Evolutionary conservation across 345 rosid genomes (phyloP), one percentile per base, ranked within the genome.

Genomic region (Pistacia integerrima): DNA sequence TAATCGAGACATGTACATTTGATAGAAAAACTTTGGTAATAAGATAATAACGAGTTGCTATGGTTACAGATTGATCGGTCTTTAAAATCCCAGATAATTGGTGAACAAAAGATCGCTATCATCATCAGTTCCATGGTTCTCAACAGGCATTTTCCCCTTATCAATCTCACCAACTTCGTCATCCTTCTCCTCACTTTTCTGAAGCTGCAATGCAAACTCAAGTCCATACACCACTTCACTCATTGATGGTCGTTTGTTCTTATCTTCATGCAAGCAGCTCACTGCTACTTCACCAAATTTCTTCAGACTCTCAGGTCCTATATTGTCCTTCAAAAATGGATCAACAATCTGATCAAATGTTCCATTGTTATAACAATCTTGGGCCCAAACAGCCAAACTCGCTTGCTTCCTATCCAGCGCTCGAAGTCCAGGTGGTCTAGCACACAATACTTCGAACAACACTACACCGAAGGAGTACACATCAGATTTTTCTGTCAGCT

Each of bases 401-500:
- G 22, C 61, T 77, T 87, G 72, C 66, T 84, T 80, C 11, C 28
- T 80, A 46, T 65, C 80, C 59, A 22, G 76, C 9, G 38, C 49
- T 20, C 69, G 72, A 17, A 76, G 73, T 28, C 77, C 35, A 1
- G 84, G 75, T 1, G 91, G 86, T 70, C 90, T 76, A n/a, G 81
- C 88, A 22, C 91, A 86, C 14, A 90, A 18, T 13, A 86, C 84
- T 67, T 91, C 97, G 25, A 82, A 77, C 58, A 90, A 46, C 64
- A 91, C 92, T 14, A 90, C 86, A 9, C 90, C 92, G 18, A 90
- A 91, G 1, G 92, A 91, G 71, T 88, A 91, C 28, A 88, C 93
- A 75, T 91, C 93, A 0, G 92, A 89, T 80, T 91, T 91, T 8
- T 87, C 90, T 0, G 93, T 87, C 11, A 91, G 71, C 25, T 72